phyloP scores from a whole-genome alignment of 257 asterid species.

The Petrea volubilis region DNA sequence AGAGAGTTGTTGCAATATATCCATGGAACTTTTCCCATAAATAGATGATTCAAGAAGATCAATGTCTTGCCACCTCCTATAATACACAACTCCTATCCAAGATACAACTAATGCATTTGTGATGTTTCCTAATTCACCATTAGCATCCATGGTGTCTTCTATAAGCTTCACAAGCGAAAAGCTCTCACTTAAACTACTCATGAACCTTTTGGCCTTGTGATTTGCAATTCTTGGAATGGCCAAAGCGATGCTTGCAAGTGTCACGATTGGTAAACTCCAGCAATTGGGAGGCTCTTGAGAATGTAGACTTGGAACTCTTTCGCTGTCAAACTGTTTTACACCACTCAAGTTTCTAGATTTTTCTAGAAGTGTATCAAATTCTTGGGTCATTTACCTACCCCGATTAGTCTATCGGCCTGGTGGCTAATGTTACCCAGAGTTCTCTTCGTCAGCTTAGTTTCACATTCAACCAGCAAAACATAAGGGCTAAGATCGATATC shows the following conservation, averaged over 20 bases:
- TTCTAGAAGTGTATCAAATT: background rate
- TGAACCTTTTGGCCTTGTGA: background rate
- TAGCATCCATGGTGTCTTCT: conserved; percentile 2
- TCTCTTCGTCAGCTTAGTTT: conserved; percentile 24
- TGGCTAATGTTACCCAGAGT: conserved; percentile 20
- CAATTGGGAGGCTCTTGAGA: conserved; percentile 24
- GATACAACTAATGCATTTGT: conserved; percentile 19
- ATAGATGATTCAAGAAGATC: conserved; percentile 6
- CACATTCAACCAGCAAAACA: conserved; percentile 34
- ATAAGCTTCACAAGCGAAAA: conserved; percentile 12
- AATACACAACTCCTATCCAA: conserved; percentile 7
- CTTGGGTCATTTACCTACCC: conserved; percentile 13
- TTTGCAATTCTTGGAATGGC: conserved; percentile 20
- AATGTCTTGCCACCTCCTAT: conserved; percentile 20
- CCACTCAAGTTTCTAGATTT: conserved; percentile 9
- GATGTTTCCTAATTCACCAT: background rate
- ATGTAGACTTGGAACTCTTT: conserved; percentile 4
- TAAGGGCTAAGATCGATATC: background rate
- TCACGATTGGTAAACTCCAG: conserved; percentile 35
- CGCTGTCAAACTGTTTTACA: conserved; percentile 12
- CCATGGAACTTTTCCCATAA: background rate
- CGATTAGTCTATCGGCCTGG: conserved; percentile 8
- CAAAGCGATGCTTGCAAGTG: conserved; percentile 26
- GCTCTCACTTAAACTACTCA: conserved; percentile 24
- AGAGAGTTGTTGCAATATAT: conserved; percentile 8